Evolutionary conservation across 257 asterid species (phyloP).

Genomic region (Lycium barbarum): DNA sequence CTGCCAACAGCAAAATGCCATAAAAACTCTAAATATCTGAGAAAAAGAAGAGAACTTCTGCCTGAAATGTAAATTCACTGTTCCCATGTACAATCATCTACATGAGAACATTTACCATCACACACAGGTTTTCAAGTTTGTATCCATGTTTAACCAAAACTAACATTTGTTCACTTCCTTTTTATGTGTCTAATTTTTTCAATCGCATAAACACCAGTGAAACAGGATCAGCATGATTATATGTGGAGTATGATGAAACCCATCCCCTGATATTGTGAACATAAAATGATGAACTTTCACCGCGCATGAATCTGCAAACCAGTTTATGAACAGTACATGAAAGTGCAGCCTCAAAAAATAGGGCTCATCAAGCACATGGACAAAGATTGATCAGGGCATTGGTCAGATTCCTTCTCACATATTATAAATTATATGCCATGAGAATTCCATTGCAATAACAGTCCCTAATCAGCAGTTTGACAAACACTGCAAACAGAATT

Average conservation of each 20-base stretch:
- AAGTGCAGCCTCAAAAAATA: neutral
- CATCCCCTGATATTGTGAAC: neutral
- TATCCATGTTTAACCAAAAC: neutral
- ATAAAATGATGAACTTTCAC: slow-evolving; percentile 8
- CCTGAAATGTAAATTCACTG: neutral
- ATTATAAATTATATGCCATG: neutral
- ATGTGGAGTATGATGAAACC: neutral
- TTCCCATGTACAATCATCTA: neutral
- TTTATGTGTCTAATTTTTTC: neutral
- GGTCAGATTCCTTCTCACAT: neutral
- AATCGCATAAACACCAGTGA: neutral
- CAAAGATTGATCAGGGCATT: slow-evolving; percentile 14
- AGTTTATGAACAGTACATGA: neutral
- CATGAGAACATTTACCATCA: neutral
- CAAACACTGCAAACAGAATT: neutral
- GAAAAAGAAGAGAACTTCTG: neutral
- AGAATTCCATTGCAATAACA: slow-evolving; percentile 6
- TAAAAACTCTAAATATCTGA: slow-evolving; percentile 19
- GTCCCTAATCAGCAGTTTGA: neutral
- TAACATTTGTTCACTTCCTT: neutral
- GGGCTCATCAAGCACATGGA: slow-evolving; percentile 7
- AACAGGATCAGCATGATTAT: slow-evolving; percentile 18
- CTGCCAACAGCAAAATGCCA: slow-evolving; percentile 49
- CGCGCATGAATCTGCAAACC: slow-evolving; percentile 2
- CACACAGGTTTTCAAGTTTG: neutral